These are phyloP conservation scores for Pleurotus tuber-regium DNA, from an alignment of 768 basidiomycete genomes.

Conservation along the genomic window DNA sequence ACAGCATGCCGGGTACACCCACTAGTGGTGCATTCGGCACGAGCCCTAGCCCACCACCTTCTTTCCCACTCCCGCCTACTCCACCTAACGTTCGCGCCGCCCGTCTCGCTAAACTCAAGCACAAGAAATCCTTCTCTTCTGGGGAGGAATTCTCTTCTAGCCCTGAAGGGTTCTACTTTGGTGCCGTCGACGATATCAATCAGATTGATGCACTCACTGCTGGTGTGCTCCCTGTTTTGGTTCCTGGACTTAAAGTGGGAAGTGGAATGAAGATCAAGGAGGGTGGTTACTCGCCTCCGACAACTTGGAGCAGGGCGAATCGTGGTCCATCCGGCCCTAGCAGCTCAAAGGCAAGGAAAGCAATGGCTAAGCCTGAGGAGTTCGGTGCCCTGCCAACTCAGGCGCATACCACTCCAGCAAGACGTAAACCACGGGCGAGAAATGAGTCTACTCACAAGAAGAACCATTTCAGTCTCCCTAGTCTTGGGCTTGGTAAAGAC, in stretches of 20 bases:
- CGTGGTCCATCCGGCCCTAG: slow-evolving; percentile 39
- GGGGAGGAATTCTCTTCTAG: slow-evolving; percentile 24
- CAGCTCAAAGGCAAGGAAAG: slow-evolving; percentile 39
- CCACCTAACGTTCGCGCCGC: slow-evolving; percentile 62
- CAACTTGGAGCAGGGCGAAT: slow-evolving; percentile 1
- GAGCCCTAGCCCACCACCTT: slow-evolving; percentile 56
- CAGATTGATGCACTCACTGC: slow-evolving; percentile 74
- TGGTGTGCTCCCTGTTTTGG: slow-evolving; percentile 62
- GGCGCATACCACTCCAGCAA: slow-evolving; percentile 61
- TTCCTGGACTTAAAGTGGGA: slow-evolving; percentile 63
- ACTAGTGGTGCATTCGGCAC: slow-evolving; percentile 29
- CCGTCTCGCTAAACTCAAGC: slow-evolving; percentile 50
- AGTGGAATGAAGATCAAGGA: slow-evolving; percentile 53
- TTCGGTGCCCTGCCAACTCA: slow-evolving; percentile 33
- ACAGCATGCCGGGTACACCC: slow-evolving; percentile 34
- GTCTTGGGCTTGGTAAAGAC: slow-evolving; percentile 62
- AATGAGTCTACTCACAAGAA: slow-evolving; percentile 56
- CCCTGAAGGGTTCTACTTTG: slow-evolving; percentile 47
- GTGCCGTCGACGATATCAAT: slow-evolving; percentile 52
- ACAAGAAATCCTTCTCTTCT: slow-evolving; percentile 64
- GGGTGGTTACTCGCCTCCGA: slow-evolving; percentile 34
- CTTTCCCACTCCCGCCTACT: slow-evolving; percentile 72
- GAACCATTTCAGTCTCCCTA: slow-evolving; percentile 67
- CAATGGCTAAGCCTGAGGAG: slow-evolving; percentile 34
- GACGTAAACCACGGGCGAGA: slow-evolving; percentile 28